phyloP scores from a whole-genome alignment of 139 green algal genomes.

The Chlorella sp. region DNA sequence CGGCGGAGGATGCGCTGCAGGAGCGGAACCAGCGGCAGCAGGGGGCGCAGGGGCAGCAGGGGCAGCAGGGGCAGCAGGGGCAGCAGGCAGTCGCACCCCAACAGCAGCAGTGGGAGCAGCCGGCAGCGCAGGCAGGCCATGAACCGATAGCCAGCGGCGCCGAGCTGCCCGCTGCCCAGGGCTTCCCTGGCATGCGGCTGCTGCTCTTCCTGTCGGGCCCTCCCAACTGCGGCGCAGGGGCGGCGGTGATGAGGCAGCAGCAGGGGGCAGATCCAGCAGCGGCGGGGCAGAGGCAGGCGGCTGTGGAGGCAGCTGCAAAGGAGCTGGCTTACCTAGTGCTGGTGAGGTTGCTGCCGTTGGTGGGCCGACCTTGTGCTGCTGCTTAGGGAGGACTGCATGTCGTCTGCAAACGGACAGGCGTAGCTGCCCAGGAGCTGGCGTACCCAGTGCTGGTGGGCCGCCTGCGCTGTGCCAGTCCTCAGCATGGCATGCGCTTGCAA shows the following conservation, averaged over 20 bases:
- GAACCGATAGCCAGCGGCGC: neutral
- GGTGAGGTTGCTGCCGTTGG: no score
- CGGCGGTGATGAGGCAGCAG: conserved; percentile 46
- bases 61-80: neutral
- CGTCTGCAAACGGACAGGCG: no score
- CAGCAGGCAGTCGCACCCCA: neutral
- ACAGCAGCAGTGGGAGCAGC: neutral
- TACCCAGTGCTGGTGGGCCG: no score
- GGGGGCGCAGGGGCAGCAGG: neutral
- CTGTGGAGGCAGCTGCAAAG: neutral
- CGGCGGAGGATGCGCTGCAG: neutral
- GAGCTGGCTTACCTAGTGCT: neutral
- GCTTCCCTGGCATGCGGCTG: conserved; percentile 43
- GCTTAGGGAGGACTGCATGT: no score
- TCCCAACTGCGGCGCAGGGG: conserved; percentile 67
- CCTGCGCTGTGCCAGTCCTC: no score
- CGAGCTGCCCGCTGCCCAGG: neutral
- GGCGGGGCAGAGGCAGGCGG: neutral
- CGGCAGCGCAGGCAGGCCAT: neutral
- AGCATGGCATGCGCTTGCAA: no score
- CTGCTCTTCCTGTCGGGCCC: conserved; percentile 73
- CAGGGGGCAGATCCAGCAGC: neutral
- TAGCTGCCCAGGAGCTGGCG: no score
- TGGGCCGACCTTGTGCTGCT: no score
- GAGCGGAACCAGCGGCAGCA: neutral